A percentile compares a stretch with the other conserved stretches of the same genome.
phyloP scores from a whole-genome alignment of 176 grass and related monocot genomes.

The Triticum turgidum region DNA sequence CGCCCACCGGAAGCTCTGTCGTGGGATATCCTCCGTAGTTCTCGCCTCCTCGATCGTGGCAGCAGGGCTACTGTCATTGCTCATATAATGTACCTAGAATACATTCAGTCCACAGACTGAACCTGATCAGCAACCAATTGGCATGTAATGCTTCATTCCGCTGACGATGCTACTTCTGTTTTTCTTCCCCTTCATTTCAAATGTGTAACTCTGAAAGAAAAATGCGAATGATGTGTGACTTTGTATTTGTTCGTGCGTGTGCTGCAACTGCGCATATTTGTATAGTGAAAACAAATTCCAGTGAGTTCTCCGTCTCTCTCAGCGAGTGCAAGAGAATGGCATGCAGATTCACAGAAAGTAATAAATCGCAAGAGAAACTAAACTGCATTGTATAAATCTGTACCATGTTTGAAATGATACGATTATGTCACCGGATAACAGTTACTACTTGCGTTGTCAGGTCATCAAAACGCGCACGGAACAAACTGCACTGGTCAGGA shows the following conservation, averaged over 20 bases:
- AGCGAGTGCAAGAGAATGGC: neutral
- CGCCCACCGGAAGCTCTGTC: neutral
- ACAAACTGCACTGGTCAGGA: neutral
- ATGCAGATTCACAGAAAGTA: neutral
- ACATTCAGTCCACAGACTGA: neutral
- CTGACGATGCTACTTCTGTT: neutral
- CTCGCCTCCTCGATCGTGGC: conserved; percentile 8
- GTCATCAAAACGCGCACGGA: neutral
- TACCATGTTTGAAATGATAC: neutral
- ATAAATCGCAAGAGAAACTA: neutral
- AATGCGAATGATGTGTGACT: no score
- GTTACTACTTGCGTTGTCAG: neutral
- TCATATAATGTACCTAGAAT: neutral
- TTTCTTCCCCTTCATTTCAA: neutral
- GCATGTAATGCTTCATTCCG: neutral
- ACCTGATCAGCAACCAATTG: neutral
- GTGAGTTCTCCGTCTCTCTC: neutral
- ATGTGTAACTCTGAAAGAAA: neutral
- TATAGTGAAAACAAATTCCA: neutral
- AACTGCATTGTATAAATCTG: neutral
- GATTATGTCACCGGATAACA: neutral
- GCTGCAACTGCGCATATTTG: neutral
- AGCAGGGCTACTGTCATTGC: neutral
- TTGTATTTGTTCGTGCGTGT: neutral
- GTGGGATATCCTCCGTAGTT: neutral